Conservation (phyloP, 2,329 filamentous ascomycete genomes). For the Trichophyton schoenleinii region DNA sequence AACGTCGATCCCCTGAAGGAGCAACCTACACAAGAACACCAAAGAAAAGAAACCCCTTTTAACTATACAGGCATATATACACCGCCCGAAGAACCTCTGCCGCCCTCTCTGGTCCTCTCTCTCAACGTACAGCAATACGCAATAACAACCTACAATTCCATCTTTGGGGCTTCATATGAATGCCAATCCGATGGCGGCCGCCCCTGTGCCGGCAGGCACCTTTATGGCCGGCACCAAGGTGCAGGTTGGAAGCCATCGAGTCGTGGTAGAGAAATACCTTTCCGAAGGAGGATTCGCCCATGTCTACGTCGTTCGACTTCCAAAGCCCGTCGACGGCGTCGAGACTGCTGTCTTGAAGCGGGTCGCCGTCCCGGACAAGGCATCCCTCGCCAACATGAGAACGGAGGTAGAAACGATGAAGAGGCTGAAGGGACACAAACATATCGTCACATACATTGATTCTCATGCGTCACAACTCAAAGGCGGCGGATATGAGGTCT, state of each 20-base stretch:
- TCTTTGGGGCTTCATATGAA: not conserved
- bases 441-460: conserved; percentile 97
- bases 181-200: conserved; percentile 15
- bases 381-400: conserved; percentile 86
- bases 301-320: conserved; percentile 87
- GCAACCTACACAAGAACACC: not conserved
- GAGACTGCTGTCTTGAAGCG: conserved; percentile 81
- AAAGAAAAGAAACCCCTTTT: not conserved
- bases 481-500: conserved; percentile 92
- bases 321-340: conserved; percentile 61
- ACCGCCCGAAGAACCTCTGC: not conserved
- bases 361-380: conserved; percentile 93
- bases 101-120: not conserved
- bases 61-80: not conserved
- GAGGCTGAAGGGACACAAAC: conserved; percentile 88
- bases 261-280: conserved; percentile 91
- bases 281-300: conserved; percentile 97
- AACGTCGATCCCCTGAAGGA: not conserved
- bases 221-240: conserved; percentile 93
- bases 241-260: conserved; percentile 81
- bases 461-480: conserved; percentile 91
- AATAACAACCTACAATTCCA: not conserved
- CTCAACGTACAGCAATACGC: not conserved
- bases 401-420: conserved; percentile 99
- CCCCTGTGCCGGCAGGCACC: conserved; percentile 56